Percentiles rank a stretch among this genome's conserved stretches.
These are phyloP conservation scores for Aspergillus awamori DNA, from an alignment of 2,329 filamentous ascomycete species.

Conservation along the genomic window DNA sequence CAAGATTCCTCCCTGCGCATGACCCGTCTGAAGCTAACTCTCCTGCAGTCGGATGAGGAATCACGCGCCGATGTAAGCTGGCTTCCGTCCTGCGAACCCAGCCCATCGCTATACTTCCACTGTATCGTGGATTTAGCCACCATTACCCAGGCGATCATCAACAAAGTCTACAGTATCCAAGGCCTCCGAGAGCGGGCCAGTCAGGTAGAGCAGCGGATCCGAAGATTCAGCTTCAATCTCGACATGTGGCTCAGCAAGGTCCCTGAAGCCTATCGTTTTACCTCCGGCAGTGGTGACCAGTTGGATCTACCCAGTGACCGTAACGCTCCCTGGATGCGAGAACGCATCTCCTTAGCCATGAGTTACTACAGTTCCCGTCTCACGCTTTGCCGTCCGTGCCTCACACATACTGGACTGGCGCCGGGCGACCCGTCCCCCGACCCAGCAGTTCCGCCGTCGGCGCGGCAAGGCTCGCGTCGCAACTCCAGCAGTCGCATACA, in stretches of 20 bases:
- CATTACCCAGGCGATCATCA: slow-evolving; percentile 42
- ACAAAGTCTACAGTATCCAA: slow-evolving; percentile 44
- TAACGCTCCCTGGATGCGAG: slow-evolving; percentile 23
- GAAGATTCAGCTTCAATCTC: slow-evolving; percentile 33
- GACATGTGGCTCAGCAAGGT: slow-evolving; percentile 42
- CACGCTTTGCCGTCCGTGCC: slow-evolving; percentile 46
- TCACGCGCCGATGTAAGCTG: slow-evolving; percentile 19
- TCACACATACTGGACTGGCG: slow-evolving; percentile 37
- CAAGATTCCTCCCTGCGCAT: slow-evolving; percentile 23
- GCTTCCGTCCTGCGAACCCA: slow-evolving; percentile 30
- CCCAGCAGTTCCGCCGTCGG: background rate
- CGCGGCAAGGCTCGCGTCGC: background rate
- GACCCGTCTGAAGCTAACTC: slow-evolving; percentile 29
- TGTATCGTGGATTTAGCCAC: slow-evolving; percentile 40
- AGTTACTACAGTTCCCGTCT: slow-evolving; percentile 46
- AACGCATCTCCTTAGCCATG: slow-evolving; percentile 43
- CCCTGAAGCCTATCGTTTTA: slow-evolving; percentile 38
- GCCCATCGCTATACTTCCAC: slow-evolving; percentile 42
- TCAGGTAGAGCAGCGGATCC: slow-evolving; percentile 38
- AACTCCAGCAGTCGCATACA: slow-evolving; percentile 2
- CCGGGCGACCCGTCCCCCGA: background rate
- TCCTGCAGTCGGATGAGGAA: slow-evolving; percentile 30
- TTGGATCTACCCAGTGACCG: slow-evolving; percentile 21
- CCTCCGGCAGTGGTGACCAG: slow-evolving; percentile 26
- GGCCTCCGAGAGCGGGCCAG: slow-evolving; percentile 34